Evolutionary conservation across 768 basidiomycete genomes (phyloP).

Genomic region (Pleurotus ostreatus): DNA sequence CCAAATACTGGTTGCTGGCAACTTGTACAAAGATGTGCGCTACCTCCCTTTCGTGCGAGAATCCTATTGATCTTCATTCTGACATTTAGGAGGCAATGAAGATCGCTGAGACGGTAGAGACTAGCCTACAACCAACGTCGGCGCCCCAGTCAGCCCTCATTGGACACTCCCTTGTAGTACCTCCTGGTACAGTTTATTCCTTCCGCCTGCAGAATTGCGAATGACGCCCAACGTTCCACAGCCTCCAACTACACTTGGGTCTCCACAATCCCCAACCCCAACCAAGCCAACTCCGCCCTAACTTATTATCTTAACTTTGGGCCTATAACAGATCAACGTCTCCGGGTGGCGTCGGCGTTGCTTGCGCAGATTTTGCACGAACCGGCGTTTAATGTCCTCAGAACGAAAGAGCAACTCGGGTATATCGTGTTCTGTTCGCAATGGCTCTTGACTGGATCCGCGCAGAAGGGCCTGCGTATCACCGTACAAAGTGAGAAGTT

Average conservation of each 20-base stretch:
- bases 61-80: conserved; percentile 2
- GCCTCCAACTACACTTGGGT: conserved; percentile 70
- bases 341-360: conserved; percentile 66
- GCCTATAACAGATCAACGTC: conserved; percentile 52
- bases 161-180: conserved; percentile 61
- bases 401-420: conserved; percentile 94
- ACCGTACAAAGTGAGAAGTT: conserved; percentile 86
- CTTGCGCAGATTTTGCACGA: conserved; percentile 86
- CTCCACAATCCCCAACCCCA: conserved; percentile 68
- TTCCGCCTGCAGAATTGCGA: background rate
- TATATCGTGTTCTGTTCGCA: conserved; percentile 75
- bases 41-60: background rate
- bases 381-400: conserved; percentile 85
- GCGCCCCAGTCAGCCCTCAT: conserved; percentile 53
- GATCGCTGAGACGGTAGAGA: conserved; percentile 70
- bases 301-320: conserved; percentile 87
- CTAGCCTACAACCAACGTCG: conserved; percentile 51
- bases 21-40: conserved; percentile 78
- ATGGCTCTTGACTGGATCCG: conserved; percentile 58
- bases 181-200: conserved; percentile 45
- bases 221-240: conserved; percentile 21
- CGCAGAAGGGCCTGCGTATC: conserved; percentile 74
- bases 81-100: conserved; percentile 64
- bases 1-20: conserved; percentile 77
- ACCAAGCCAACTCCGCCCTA: conserved; percentile 83